These are phyloP conservation scores for Pezicula neosporulosa DNA, from an alignment of 2,329 filamentous ascomycete species.

Conservation along the genomic window DNA sequence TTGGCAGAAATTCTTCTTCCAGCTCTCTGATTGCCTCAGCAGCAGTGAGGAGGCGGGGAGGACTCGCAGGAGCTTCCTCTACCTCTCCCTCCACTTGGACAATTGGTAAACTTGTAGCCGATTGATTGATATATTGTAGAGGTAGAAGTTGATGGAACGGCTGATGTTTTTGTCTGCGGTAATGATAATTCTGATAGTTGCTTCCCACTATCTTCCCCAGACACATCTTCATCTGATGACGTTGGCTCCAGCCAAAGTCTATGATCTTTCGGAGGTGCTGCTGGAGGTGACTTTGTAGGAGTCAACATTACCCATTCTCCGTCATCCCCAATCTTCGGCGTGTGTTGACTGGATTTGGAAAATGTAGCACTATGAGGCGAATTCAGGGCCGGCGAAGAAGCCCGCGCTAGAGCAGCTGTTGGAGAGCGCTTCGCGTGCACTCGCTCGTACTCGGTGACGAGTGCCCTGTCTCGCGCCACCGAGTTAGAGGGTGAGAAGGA, in stretches of 20 bases:
- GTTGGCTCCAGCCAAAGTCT: slow-evolving; percentile 28
- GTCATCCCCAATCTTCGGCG: slow-evolving; percentile 13
- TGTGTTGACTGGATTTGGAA: slow-evolving; percentile 12
- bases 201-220: not conserved
- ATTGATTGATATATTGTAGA: slow-evolving; percentile 42
- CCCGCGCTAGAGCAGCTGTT: slow-evolving; percentile 5
- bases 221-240: slow-evolving; percentile 26
- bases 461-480: slow-evolving; percentile 23
- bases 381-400: slow-evolving; percentile 6
- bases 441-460: slow-evolving; percentile 25
- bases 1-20: slow-evolving; percentile 8
- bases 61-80: slow-evolving; percentile 26
- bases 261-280: slow-evolving; percentile 15
- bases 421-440: slow-evolving; percentile 20
- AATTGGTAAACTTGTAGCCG: slow-evolving; percentile 44
- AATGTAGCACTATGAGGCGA: slow-evolving; percentile 14
- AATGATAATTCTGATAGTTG: slow-evolving; percentile 6
- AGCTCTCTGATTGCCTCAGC: slow-evolving; percentile 26
- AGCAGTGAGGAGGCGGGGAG: slow-evolving; percentile 15
- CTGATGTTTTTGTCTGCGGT: slow-evolving; percentile 27
- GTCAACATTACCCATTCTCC: slow-evolving; percentile 28
- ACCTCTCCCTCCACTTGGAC: slow-evolving; percentile 44
- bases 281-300: slow-evolving; percentile 15
- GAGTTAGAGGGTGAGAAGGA: slow-evolving; percentile 2
- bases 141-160: slow-evolving; percentile 36